Evolutionary conservation across 2,329 filamentous ascomycete genomes (phyloP).

Genomic region (Fusarium sp.): DNA sequence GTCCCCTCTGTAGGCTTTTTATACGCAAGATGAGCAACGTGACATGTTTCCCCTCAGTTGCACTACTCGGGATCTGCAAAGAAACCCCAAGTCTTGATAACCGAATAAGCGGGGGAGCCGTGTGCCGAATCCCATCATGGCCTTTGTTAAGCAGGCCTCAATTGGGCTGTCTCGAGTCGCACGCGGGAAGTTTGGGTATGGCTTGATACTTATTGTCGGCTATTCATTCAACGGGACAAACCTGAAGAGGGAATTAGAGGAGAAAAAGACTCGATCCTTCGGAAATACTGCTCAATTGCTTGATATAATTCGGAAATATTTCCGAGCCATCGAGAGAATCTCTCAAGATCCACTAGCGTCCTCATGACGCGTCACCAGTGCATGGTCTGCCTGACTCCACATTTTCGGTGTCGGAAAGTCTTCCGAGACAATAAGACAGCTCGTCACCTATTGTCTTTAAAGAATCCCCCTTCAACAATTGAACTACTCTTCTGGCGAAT

Average conservation of each 20-base stretch:
- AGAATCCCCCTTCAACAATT: background rate
- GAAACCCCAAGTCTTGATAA: background rate
- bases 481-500: background rate
- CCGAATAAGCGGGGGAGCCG: conserved; percentile 21
- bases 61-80: background rate
- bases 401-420: background rate
- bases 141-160: background rate
- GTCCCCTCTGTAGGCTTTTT: background rate
- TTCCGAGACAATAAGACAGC: background rate
- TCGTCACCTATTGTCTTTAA: background rate
- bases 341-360: background rate
- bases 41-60: conserved; percentile 8
- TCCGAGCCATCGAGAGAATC: background rate
- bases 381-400: background rate
- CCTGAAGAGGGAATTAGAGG: background rate
- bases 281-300: background rate
- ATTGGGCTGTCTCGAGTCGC: conserved; percentile 2
- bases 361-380: background rate
- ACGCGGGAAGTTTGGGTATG: background rate
- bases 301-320: background rate
- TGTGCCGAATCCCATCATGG: conserved; percentile 8
- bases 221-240: background rate
- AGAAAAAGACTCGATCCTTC: background rate
- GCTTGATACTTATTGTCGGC: background rate
- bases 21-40: background rate